Evolutionary conservation across 1,139 yeast species (phyloP), one percentile per base, ranked within the genome.

Genomic region (Saccharomyces hybrid): DNA sequence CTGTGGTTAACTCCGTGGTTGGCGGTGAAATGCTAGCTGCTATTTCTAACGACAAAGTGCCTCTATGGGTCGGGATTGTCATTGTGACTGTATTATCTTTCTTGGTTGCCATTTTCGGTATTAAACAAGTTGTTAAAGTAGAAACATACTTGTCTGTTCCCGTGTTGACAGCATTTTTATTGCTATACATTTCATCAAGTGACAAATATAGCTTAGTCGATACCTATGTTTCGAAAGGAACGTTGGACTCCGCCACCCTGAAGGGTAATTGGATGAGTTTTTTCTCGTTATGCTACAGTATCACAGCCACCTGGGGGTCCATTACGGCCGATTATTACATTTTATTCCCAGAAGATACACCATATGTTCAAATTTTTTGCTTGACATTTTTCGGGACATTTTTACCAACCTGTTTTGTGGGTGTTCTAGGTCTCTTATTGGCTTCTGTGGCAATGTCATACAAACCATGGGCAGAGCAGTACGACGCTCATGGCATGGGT

Each of bases 291-390:
- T 77, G 85, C 41, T 88, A 87, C 64, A 85, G 96, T 32, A 83
- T 85, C 48, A 88, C 96, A 2, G 81, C 91, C 1, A 88, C 96
- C 1, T 90, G 96, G 96, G 95, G 95, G 41, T 85, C 93, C 4
- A 80, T 86, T 57, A 88, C 96, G 1, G 78, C 93, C 0, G 97
- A 90, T 70, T 90, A 89, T 69, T 88, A 87, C 68, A 82, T 89
- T 51, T 75, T 88, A 53, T 84, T 89, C 66, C 96, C 96, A 0
- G 95, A 88, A 64, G 74, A 76, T 47, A 80, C 89, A 0, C 79
- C 88, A 1, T 81, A 81, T 57, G 61, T 72, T 59, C 78, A 78
- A 59, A 75, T 85, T 1, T 86, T 83, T 63, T 31, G 70, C 16
- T 72, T 85, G 55, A 88, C 96, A 0, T 84, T 86, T 60, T 72